Conservation (phyloP, 2,329 filamentous ascomycete species). For the Colletotrichum cordylinicola region DNA sequence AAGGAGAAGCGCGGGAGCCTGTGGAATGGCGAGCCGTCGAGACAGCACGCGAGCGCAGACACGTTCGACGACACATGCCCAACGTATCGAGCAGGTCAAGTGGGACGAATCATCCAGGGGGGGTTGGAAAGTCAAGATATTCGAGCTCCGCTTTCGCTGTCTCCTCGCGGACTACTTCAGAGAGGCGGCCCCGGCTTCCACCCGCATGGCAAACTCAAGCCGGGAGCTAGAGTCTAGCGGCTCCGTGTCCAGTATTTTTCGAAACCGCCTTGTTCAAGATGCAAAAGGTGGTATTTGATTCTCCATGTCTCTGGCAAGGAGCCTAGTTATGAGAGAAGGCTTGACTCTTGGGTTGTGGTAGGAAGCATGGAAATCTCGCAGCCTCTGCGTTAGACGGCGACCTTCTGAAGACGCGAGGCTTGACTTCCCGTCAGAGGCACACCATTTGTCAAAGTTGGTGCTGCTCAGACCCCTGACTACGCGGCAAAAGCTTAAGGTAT, state of each 20-base stretch:
- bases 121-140: neutral
- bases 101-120: neutral
- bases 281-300: neutral
- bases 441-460: neutral
- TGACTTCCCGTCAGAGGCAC: neutral
- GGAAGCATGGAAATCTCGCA: neutral
- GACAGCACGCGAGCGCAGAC: neutral
- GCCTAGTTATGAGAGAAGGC: neutral
- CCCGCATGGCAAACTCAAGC: neutral
- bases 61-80: neutral
- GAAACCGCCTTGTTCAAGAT: neutral
- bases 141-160: neutral
- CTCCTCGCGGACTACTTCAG: neutral
- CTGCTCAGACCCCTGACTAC: neutral
- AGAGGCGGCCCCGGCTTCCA: neutral
- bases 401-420: neutral
- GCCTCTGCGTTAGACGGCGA: neutral
- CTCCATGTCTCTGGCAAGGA: neutral
- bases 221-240: neutral
- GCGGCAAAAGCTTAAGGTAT: neutral
- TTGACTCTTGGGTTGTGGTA: neutral
- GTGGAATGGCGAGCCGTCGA: neutral
- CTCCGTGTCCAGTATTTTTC: neutral
- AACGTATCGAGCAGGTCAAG: neutral
- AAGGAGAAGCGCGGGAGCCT: neutral